Evolutionary conservation across 2,329 filamentous ascomycete genomes (phyloP).

Genomic region (Hypoxylon sp.): DNA sequence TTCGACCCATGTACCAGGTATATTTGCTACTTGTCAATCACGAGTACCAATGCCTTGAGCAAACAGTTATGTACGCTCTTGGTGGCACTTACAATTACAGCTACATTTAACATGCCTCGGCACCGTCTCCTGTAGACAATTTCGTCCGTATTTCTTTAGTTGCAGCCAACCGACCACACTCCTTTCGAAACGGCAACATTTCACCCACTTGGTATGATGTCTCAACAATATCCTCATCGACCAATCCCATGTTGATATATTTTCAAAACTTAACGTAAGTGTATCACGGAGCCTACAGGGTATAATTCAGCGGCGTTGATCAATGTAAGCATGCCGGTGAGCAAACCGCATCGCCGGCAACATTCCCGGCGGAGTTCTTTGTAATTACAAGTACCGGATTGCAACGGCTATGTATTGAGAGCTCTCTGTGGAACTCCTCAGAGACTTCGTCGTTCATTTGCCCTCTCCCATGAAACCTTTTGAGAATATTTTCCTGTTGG

Average conservation of each 20-base stretch:
- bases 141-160: not conserved
- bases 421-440: not conserved
- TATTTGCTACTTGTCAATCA: not conserved
- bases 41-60: not conserved
- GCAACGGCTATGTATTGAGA: not conserved
- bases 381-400: not conserved
- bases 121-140: not conserved
- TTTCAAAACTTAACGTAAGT: not conserved
- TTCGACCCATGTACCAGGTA: not conserved
- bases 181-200: not conserved
- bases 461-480: not conserved
- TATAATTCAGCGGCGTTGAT: not conserved
- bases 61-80: not conserved
- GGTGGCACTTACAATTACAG: not conserved
- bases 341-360: not conserved
- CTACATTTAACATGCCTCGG: not conserved
- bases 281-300: not conserved
- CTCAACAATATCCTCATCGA: not conserved
- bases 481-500: not conserved
- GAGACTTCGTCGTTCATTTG: not conserved
- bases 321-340: not conserved
- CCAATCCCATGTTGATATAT: not conserved
- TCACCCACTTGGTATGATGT: not conserved
- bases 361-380: not conserved
- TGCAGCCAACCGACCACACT: not conserved